Base-by-base conservation (phyloP, 331 rosid species). In the Quercus lobata region DNA sequence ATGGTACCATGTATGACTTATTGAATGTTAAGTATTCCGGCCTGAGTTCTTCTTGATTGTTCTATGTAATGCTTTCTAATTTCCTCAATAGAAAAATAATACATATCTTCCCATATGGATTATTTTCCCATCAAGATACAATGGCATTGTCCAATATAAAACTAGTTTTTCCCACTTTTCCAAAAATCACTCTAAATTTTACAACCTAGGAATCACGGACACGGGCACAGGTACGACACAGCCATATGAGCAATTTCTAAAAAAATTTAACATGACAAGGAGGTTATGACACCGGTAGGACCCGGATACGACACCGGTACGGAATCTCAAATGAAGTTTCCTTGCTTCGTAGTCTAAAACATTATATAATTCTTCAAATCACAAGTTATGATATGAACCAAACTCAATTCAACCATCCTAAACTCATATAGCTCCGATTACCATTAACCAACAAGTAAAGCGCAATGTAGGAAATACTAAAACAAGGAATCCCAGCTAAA, bases 371-470 rank as follows among this genome's bases (percentile, higher is more conserved):
- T 24, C 18, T 22, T 60, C 68, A 24, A 5, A 25, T 22, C 29
- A 34, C 53, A 34, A 32, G 72, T 19, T 19, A 34, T 34, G 17
- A 68, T 68, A 34, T 68, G 52, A n/a, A 68, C 27, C 72, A 68
- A 65, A 18, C 37, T 68, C 19, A 68, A 32, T 35, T 17, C 27
- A 15, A 68, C 35, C 57, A 27, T 66, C 71, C 27, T 22, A 56
- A 56, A 30, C 14, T 69, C 30, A 24, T 57, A 41, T 57, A 29
- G 76, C n/a, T 34, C 8, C 6, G 10, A 19, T 8, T 29, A 56
- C 29, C 30, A 69, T 46, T 69, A 76, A 18, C 32, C 21, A 54
- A 19, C 14, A 32, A 76, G n/a, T 55, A 57, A 80, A 85, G 34
- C 7, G 66, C 66, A 78, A 46, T 7, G 57, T 8, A 57, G 0